phyloP scores from a whole-genome alignment of 352 stramenopile genomes.

The Aphanomyces invadans region DNA sequence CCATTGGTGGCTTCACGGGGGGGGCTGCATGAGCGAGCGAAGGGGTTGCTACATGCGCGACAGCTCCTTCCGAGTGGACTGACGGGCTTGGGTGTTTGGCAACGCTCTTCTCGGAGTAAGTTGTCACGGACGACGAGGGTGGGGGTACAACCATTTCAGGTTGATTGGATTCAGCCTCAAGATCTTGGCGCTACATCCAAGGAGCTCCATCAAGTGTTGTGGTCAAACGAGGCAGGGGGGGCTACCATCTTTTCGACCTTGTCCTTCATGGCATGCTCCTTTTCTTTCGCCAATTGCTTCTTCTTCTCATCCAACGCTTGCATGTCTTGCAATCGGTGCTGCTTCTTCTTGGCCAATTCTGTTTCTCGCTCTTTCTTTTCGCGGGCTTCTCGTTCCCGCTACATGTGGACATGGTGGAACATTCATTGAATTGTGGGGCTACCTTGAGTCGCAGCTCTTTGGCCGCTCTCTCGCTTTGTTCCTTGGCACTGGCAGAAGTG shows the following conservation, averaged over 20 bases:
- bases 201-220: neutral
- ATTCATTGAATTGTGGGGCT: neutral
- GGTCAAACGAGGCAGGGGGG: constrained; percentile 11
- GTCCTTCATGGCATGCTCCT: constrained; percentile 41
- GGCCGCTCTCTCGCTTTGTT: neutral
- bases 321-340: constrained; percentile 16
- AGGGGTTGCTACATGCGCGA: no score
- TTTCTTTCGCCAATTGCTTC: constrained; percentile 33
- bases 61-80: no score
- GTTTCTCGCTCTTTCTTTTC: constrained; percentile 13
- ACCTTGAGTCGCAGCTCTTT: constrained; percentile 1
- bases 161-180: constrained; percentile 27
- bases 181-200: neutral
- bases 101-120: no score
- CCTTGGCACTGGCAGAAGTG: neutral
- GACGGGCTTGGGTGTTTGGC: no score
- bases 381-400: constrained; percentile 10
- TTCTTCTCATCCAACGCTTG: constrained; percentile 25
- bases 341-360: constrained; percentile 14
- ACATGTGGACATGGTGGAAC: neutral
- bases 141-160: no score
- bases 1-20: neutral
- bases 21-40: neutral
- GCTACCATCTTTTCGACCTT: constrained; percentile 65
- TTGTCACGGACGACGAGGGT: no score